Evolutionary conservation across 129 eudicot species (phyloP).

Genomic region (Escallonia herrerae): DNA sequence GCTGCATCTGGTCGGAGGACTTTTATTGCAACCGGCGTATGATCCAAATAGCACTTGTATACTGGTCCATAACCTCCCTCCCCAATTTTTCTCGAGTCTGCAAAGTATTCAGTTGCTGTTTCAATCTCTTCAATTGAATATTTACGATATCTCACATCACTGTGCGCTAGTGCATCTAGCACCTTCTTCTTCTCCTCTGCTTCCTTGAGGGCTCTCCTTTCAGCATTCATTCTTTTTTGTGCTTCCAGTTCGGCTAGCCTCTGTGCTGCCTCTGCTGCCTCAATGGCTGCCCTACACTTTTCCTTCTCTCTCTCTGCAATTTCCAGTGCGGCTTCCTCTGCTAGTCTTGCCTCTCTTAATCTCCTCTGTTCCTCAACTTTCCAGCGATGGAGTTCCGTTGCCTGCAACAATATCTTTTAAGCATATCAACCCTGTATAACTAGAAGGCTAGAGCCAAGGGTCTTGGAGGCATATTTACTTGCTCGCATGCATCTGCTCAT

Average conservation of each 20-base stretch:
- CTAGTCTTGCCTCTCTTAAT: conserved; percentile 41
- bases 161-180: conserved; percentile 24
- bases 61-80: conserved; percentile 79
- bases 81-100: conserved; percentile 41
- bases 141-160: conserved; percentile 41
- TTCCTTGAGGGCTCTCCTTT: conserved; percentile 49
- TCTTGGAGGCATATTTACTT: not conserved
- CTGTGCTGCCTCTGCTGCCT: conserved; percentile 64
- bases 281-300: conserved; percentile 47
- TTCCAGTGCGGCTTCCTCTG: conserved; percentile 55
- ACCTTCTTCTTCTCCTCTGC: conserved; percentile 47
- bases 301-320: conserved; percentile 55
- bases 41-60: conserved; percentile 50
- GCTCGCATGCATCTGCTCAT: not conserved
- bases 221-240: conserved; percentile 49
- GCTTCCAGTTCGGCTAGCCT: conserved; percentile 51
- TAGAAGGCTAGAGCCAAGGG: not conserved
- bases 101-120: conserved; percentile 44
- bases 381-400: conserved; percentile 49
- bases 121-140: conserved; percentile 59
- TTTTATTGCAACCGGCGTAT: conserved; percentile 53
- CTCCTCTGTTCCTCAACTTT: conserved; percentile 39
- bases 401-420: conserved; percentile 15
- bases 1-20: conserved; percentile 69
- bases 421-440: too few relatives aligned